These are phyloP conservation scores for Colletotrichum tamarilloi DNA, from an alignment of 2,329 filamentous ascomycete species.

Conservation along the genomic window DNA sequence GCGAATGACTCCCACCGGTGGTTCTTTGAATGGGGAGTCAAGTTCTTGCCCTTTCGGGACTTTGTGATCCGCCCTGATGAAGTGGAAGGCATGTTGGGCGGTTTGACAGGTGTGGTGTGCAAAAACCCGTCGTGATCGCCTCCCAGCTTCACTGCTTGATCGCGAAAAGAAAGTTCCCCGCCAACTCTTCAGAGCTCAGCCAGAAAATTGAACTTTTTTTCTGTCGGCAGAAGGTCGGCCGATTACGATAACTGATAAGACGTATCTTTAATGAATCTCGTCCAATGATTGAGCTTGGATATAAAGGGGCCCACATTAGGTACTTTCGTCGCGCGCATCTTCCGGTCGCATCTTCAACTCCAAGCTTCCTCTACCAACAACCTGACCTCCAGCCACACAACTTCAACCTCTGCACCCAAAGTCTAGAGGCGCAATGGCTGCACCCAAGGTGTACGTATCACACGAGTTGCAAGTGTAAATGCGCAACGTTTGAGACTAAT, in stretches of 20 bases:
- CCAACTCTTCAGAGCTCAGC: constrained; percentile 12
- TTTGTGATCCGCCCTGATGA: constrained; percentile 76
- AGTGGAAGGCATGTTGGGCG: constrained; percentile 68
- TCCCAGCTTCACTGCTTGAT: constrained; percentile 37
- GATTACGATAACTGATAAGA: constrained; percentile 37
- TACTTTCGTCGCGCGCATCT: constrained; percentile 20
- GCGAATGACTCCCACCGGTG: constrained; percentile 94
- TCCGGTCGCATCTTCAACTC: constrained; percentile 26
- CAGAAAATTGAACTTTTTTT: constrained; percentile 39
- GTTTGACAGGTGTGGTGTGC: constrained; percentile 24
- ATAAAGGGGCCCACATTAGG: constrained; percentile 23
- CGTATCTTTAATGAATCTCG: not conserved
- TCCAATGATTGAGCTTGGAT: not conserved
- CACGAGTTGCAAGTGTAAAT: not conserved
- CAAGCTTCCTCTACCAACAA: constrained; percentile 25
- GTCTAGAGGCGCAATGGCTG: constrained; percentile 51
- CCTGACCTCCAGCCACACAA: not conserved
- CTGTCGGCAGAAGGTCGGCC: constrained; percentile 25
- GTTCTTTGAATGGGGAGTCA: constrained; percentile 81
- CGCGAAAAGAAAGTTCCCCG: constrained; percentile 35
- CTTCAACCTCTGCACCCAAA: not conserved
- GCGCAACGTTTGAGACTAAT: not conserved
- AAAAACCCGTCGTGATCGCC: constrained; percentile 31
- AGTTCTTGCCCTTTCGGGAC: constrained; percentile 75
- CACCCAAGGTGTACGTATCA: constrained; percentile 58